Base-by-base conservation (phyloP, 1,284 basidiomycete genomes). In the Cryptococcus neoformans region DNA sequence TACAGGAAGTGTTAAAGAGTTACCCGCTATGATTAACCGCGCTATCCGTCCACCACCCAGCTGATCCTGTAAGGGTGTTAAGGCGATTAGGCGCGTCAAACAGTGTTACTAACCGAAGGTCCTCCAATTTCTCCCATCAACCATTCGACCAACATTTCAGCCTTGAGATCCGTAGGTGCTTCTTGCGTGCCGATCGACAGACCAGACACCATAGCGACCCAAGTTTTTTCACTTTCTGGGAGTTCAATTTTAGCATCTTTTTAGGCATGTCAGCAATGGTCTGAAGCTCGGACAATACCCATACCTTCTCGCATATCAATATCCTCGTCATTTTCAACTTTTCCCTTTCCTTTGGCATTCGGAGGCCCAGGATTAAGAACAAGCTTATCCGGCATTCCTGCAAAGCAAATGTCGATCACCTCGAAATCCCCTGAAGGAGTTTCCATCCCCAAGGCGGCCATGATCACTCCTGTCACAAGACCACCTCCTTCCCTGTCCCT, bases 381-480 rank as follows among this genome's bases (percentile, higher is more conserved):
- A 9, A 69, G 72, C 62, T 88, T 85, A 1, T 85, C 85, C 7
- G 92, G 86, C 77, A 93, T 80, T 0, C 87, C 93, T 2, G 93
- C 83, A 69, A 84, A 90, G 75, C 91, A 92, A 4, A 90, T 76
- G 74, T 98, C 95, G 47, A 89, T 82, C 4, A 96, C 93, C 70
- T 97, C 89, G 67, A 99, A 98, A 62, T 97, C 92, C 6, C 96
- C 95, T 21, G 82, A 82, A 1, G 84, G 81, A 0, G 90, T 96
- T 74, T 99, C 96, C 67, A 88, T 85, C 2, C 95, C 95, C 9
- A 99, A 81, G 0, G 85, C 92, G 34, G 88, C 92, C 57, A 93
- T 83, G 56, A 98, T 92, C 14, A 96, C 86, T 1, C 93, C 92
- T 1, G 93, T 96, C 1, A 96, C 90, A 9, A 96, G 80, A 39